Conservation (phyloP, 2,329 filamentous ascomycete species). For the Zasmidium cellare region DNA sequence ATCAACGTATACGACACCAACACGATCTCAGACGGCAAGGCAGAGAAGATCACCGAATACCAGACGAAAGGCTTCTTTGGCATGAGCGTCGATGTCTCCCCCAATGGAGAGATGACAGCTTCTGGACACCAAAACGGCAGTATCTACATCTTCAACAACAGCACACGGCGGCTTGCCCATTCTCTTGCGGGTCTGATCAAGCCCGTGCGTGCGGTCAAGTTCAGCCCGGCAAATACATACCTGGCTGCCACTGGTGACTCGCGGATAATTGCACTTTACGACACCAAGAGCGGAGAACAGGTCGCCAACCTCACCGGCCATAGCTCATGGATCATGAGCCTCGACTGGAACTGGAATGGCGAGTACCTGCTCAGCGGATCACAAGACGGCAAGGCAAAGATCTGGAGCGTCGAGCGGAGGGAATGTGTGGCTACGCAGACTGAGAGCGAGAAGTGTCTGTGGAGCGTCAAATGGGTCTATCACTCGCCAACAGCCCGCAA, state of each 20-base stretch:
- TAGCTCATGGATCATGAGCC: constrained; percentile 81
- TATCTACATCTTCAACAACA: constrained; percentile 94
- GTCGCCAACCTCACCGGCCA: constrained; percentile 81
- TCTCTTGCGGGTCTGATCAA: constrained; percentile 87
- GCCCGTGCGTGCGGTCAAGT: constrained; percentile 79
- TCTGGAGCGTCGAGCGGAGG: constrained; percentile 86
- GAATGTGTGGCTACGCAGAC: constrained; percentile 90
- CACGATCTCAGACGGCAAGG: constrained; percentile 38
- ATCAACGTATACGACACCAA: constrained; percentile 81
- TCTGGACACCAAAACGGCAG: constrained; percentile 91
- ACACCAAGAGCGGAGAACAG: constrained; percentile 88
- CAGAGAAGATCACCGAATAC: constrained; percentile 71
- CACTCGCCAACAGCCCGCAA: constrained; percentile 58
- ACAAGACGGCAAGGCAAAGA: constrained; percentile 91
- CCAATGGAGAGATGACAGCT: constrained; percentile 81
- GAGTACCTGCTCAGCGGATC: constrained; percentile 82
- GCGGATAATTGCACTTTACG: constrained; percentile 85
- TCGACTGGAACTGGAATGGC: constrained; percentile 92
- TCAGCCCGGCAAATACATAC: constrained; percentile 81
- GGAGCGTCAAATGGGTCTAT: constrained; percentile 81
- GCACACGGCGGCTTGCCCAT: constrained; percentile 79
- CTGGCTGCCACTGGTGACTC: constrained; percentile 90
- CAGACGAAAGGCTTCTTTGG: constrained; percentile 94
- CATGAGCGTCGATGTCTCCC: constrained; percentile 76
- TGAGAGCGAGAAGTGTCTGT: constrained; percentile 79